Evolutionary conservation across 2,329 filamentous ascomycete species (phyloP).

Genomic region (Parafenestella ontariensis): DNA sequence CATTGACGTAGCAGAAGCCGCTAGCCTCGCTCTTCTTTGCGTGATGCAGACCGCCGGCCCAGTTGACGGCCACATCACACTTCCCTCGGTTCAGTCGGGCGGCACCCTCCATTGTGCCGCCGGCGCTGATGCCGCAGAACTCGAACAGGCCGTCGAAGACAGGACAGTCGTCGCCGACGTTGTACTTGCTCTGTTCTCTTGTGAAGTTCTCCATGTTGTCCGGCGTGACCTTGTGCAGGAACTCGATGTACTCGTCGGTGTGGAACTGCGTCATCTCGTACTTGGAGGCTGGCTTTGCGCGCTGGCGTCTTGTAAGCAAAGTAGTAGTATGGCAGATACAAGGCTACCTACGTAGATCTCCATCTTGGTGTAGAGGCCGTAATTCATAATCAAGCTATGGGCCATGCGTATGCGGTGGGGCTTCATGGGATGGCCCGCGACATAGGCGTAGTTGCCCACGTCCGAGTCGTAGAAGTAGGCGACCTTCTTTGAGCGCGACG

Average conservation of each 20-base stretch:
- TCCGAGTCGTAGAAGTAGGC: conserved; percentile 99
- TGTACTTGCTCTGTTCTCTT: conserved; percentile 84
- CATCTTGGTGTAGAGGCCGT: conserved; percentile 75
- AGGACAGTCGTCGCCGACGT: conserved; percentile 69
- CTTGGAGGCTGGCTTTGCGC: conserved; percentile 62
- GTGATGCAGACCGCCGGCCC: conserved; percentile 93
- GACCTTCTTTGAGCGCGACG: conserved; percentile 71
- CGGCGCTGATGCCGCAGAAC: conserved; percentile 73
- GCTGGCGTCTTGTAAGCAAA: conserved; percentile 35
- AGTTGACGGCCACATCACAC: conserved; percentile 69
- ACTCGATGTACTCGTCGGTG: conserved; percentile 76
- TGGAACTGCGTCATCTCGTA: conserved; percentile 78
- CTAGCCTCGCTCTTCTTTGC: conserved; percentile 93
- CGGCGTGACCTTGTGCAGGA: conserved; percentile 85
- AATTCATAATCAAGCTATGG: conserved; percentile 72
- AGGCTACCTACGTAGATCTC: conserved; percentile 67
- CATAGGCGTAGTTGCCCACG: conserved; percentile 97
- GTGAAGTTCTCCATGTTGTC: conserved; percentile 97
- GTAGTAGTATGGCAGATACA: too few relatives aligned
- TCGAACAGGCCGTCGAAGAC: conserved; percentile 75
- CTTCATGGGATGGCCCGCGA: conserved; percentile 74
- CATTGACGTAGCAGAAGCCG: conserved; percentile 98
- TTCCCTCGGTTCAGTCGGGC: conserved; percentile 72
- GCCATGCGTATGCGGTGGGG: conserved; percentile 72
- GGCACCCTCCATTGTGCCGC: conserved; percentile 74